Conservation (phyloP, 345 rosid genomes). For the Heritiera littoralis region DNA sequence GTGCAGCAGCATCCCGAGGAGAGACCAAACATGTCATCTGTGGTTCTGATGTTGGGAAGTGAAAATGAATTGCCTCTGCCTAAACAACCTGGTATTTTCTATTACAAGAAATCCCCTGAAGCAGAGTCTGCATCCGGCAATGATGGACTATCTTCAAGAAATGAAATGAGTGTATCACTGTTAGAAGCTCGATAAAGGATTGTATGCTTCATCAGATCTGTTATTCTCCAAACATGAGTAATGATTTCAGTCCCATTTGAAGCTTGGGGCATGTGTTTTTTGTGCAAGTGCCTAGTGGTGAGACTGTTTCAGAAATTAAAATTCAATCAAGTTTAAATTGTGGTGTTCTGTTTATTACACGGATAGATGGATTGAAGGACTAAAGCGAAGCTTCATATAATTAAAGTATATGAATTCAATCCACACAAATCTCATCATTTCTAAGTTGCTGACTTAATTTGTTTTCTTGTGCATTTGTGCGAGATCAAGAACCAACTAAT, state of each 20-base stretch:
- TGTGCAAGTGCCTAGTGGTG: too few relatives aligned
- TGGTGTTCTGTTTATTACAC: background rate
- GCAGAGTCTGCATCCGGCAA: background rate
- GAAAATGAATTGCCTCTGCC: conserved; percentile 39
- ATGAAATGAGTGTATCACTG: background rate
- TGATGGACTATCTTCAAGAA: background rate
- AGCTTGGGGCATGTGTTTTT: too few relatives aligned
- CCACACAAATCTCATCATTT: too few relatives aligned
- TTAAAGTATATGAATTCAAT: background rate
- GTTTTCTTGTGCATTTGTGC: too few relatives aligned
- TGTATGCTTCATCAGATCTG: background rate
- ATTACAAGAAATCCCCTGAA: background rate
- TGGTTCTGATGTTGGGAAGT: conserved; percentile 42
- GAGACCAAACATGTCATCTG: conserved; percentile 48
- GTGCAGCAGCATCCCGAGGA: conserved; percentile 42
- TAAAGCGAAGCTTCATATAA: background rate
- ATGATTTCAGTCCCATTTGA: too few relatives aligned
- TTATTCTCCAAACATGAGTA: background rate
- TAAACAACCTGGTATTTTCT: conserved; percentile 35
- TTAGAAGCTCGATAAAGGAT: conserved; percentile 14
- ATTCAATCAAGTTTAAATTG: too few relatives aligned
- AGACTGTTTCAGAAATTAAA: background rate
- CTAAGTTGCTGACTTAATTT: too few relatives aligned
- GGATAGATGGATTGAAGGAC: background rate
- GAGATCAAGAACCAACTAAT: too few relatives aligned